A percentile compares a stretch with the other conserved stretches of the same genome.
Conservation (phyloP, 768 basidiomycete species). For the Neoboletus brunneissimus region DNA sequence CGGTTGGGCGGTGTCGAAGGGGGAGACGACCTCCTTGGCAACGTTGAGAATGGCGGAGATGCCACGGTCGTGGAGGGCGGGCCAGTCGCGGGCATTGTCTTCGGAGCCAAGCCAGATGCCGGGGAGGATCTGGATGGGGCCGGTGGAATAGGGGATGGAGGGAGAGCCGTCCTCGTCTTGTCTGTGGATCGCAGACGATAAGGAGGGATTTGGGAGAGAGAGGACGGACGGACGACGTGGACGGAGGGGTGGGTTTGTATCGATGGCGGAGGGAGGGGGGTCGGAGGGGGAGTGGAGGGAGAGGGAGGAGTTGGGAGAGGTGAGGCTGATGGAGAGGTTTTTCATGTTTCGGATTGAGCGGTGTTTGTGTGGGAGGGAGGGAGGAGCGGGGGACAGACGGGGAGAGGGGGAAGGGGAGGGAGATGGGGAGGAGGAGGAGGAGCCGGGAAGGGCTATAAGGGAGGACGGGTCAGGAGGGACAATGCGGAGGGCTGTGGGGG, state of each 20-base stretch:
- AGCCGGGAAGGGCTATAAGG: constrained; percentile 38
- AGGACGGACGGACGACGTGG: constrained; percentile 67
- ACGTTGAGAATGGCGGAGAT: constrained; percentile 87
- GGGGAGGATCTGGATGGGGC: constrained; percentile 82
- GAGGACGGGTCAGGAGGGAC: constrained; percentile 40
- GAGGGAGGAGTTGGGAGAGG: constrained; percentile 58
- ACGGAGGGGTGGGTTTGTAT: constrained; percentile 34
- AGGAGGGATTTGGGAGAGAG: constrained; percentile 58
- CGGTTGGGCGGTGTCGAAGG: constrained; percentile 50
- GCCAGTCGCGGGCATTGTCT: constrained; percentile 86
- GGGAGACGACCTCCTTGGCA: constrained; percentile 84
- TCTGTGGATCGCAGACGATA: constrained; percentile 55
- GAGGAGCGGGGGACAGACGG: not conserved
- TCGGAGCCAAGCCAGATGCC: constrained; percentile 89
- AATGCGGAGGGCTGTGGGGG: constrained; percentile 55
- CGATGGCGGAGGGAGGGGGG: constrained; percentile 32
- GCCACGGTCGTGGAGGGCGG: constrained; percentile 60
- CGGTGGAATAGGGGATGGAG: constrained; percentile 69
- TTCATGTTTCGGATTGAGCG: constrained; percentile 67
- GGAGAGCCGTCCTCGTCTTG: constrained; percentile 63
- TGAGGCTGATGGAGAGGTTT: constrained; percentile 67
- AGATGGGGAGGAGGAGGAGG: not conserved
- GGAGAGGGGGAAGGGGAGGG: not conserved
- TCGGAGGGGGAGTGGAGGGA: constrained; percentile 42
- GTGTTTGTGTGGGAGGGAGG: constrained; percentile 39